Evolutionary conservation across 2,329 filamentous ascomycete genomes (phyloP), one percentile per base, ranked within the genome.

Genomic region (Colletotrichum melonis): DNA sequence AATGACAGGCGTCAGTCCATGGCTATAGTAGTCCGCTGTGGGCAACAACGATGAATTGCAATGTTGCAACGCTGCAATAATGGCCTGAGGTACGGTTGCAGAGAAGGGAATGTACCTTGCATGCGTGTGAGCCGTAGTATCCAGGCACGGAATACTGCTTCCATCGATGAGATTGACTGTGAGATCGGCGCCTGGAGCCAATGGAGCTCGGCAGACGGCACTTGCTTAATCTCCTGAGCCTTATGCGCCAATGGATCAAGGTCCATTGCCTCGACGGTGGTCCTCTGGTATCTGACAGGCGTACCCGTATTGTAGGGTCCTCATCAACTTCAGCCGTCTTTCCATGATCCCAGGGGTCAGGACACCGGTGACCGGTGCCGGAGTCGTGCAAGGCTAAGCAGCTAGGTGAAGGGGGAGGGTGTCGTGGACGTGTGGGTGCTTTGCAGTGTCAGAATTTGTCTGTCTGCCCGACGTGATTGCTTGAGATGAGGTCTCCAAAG

Each of bases 141-240:
- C 55, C 55, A 30, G n/a, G 9, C 32, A 35, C 32, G 32, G 32
- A 35, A 35, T 46, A 62, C 16, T 19, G 22, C 38, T 7, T 28
- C 58, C 19, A 16, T 30, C 4, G 3, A 32, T 57, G 64, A 68
- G 69, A 72, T 72, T 63, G 49, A 69, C 69, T 58, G 69, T 63
- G 38, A 64, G 69, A 72, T 72, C 66, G 54, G 69, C 59, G 62
- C 56, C 35, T 49, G 64, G 46, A 58, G 30, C 68, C 63, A 56
- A 58, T 69, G 65, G 69, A 64, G 55, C 59, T 69, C 69, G 69
- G 69, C 69, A 72, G 49, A 63, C 63, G 69, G 69, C 69, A 72
- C 59, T 64, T 72, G 69, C 59, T 56, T 59, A 69, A 69, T 63
- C 26, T 72, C 58, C 38, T 57, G 59, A 57, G 65, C 65, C 64